Evolutionary conservation across 1,139 yeast genomes (phyloP), one percentile per base, ranked within the genome.

Genomic region (Keqinozyma sinolaborantium): DNA sequence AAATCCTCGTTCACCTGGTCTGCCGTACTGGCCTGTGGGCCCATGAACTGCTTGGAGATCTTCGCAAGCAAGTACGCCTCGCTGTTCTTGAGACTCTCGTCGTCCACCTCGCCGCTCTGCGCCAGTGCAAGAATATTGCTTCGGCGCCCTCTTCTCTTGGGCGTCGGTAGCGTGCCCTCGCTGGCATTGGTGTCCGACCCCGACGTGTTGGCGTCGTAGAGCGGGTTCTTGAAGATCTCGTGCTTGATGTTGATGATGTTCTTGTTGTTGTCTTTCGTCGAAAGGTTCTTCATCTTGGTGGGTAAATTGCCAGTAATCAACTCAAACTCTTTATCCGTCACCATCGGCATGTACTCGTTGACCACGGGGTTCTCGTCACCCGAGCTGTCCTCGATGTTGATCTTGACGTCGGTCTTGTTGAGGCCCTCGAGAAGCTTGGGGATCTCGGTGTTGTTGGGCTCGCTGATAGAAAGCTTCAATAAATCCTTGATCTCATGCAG

Each of bases 41-140:
- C 73, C 15, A 42, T 44, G 35, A 65, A 69, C 36, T 66, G 71
- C 45, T 69, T 69, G 64, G 63, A 61, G 30, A 69, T 69, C 45
- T 60, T 64, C 3, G 73, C 72, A 33, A 68, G 52, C 18, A 69
- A 48, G 15, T 56, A 56, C 0, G 72, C 57, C 39, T 69, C 74
- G 1, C 67, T 53, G 38, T 53, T 53, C 36, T 53, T 42, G 25
- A 43, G 47, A 15, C 55, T 59, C 5, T 51, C 50, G 16, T 47
- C 53, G 3, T 47, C 50, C 11, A 6, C 9, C 23, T 38, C 51
- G 7, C 39, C 44, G 14, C 30, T 32, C 4, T 35, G 35, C 14
- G 30, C 34, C 18, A 3, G 27, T 16, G 38, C 45, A 4, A 16
- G 24, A n/a, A 25, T 30, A 21, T 36, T 33, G 14, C 23, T 23